These are phyloP conservation scores for Aspergillus proliferans DNA, from an alignment of 2,329 filamentous ascomycete species.

Conservation along the genomic window DNA sequence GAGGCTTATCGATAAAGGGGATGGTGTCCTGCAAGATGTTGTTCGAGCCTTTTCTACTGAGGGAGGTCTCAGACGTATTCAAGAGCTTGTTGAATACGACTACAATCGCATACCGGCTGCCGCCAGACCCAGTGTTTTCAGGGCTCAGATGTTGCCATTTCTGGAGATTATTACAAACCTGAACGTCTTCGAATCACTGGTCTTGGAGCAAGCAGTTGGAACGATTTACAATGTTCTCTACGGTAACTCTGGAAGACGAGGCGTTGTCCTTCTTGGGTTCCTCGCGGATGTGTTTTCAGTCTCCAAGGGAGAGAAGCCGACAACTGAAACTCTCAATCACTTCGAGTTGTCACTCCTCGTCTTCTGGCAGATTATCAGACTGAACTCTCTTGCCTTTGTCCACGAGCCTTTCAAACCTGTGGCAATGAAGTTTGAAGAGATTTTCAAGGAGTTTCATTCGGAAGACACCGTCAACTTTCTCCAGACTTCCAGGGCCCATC, in stretches of 20 bases:
- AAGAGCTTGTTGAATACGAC: conserved; percentile 19
- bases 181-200: conserved; percentile 36
- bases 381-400: conserved; percentile 33
- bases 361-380: conserved; percentile 27
- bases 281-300: neutral
- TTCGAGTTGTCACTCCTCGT: conserved; percentile 11
- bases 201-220: conserved; percentile 37
- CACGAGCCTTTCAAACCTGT: conserved; percentile 14
- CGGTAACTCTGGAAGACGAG: conserved; percentile 14
- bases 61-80: conserved; percentile 22
- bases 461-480: neutral
- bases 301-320: conserved; percentile 12
- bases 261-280: neutral
- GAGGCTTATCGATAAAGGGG: conserved; percentile 17
- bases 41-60: conserved; percentile 23
- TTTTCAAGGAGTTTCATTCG: neutral
- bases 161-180: conserved; percentile 37
- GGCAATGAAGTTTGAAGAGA: neutral
- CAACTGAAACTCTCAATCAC: neutral
- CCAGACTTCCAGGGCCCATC: conserved; percentile 9
- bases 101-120: conserved; percentile 1
- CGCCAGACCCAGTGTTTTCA: neutral
- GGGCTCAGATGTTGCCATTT: conserved; percentile 33
- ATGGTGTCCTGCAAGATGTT: conserved; percentile 20
- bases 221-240: conserved; percentile 43